Conservation (phyloP, 495 filamentous ascomycete genomes). For the Elaphomyces granulatus region DNA sequence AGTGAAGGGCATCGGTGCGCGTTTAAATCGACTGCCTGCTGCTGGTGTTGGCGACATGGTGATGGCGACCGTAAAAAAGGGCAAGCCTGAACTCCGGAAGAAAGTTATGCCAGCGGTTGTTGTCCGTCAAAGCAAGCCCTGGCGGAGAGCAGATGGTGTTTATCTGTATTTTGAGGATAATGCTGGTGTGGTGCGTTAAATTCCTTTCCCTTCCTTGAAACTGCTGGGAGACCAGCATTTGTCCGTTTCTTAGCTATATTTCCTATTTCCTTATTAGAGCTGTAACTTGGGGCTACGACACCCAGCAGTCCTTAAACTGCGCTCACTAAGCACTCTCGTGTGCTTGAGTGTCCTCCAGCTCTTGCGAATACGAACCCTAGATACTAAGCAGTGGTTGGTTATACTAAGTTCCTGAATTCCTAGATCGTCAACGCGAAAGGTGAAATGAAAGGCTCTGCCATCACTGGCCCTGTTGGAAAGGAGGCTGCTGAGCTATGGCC, state of each 20-base stretch:
- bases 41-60: conserved; percentile 99
- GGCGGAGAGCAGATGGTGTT: conserved; percentile 92
- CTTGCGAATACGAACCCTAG: no score
- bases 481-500: conserved; percentile 99
- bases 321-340: no score
- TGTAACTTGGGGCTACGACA: no score
- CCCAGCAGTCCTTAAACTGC: no score
- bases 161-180: conserved; percentile 99
- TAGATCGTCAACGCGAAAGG: conserved; percentile 99
- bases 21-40: conserved; percentile 94
- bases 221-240: no score
- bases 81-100: conserved; percentile 98
- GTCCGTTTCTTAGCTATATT: no score
- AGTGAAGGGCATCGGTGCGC: conserved; percentile 97
- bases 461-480: conserved; percentile 98
- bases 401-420: conserved; percentile 2
- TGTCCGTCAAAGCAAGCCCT: conserved; percentile 96
- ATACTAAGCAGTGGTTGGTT: no score
- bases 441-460: conserved; percentile 99
- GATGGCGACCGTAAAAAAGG: conserved; percentile 99
- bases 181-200: conserved; percentile 77
- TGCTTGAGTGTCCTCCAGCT: no score
- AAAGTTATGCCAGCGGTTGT: conserved; percentile 99
- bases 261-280: no score
- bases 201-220: no score